A percentile compares a stretch with the other conserved stretches of the same genome.
Conservation (phyloP, 108 stramenopile species). For the Mayamaea pseudoterrestris region DNA sequence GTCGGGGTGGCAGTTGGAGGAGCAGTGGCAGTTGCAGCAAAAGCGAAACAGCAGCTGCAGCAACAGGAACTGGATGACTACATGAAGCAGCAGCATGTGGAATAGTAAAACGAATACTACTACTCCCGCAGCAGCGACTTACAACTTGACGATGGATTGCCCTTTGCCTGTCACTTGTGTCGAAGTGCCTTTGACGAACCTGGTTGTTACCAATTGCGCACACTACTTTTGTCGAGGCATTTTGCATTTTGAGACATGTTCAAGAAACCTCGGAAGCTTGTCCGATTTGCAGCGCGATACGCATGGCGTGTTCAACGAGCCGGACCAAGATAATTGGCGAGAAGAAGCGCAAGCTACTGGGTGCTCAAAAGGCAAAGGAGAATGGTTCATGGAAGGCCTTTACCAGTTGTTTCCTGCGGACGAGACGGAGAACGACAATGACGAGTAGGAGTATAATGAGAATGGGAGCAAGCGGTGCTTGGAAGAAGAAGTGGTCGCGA, state of each 20-base stretch:
- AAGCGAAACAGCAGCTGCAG: conserved; percentile 41
- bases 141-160: conserved; percentile 61
- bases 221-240: conserved; percentile 90
- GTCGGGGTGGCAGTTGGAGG: conserved; percentile 91
- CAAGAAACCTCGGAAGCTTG: conserved; percentile 27
- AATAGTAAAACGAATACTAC: conserved; percentile 9
- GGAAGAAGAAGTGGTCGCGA: too few species aligned
- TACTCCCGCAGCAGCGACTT: conserved; percentile 17
- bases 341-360: conserved; percentile 48
- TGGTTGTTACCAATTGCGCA: conserved; percentile 83
- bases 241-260: conserved; percentile 61
- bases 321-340: conserved; percentile 61
- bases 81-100: conserved; percentile 13
- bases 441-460: too few species aligned
- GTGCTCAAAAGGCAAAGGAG: conserved; percentile 8
- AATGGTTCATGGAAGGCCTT: not conserved
- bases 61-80: conserved; percentile 55
- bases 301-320: conserved; percentile 74
- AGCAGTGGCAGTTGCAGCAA: conserved; percentile 89
- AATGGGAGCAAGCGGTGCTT: too few species aligned
- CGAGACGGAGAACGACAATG: too few species aligned
- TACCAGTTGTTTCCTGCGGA: too few species aligned
- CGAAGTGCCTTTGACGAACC: conserved; percentile 75
- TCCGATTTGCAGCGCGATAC: conserved; percentile 89
- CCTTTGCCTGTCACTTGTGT: conserved; percentile 93